Base-by-base conservation (phyloP, 208 protist genomes). In the Leishmania tropica region DNA sequence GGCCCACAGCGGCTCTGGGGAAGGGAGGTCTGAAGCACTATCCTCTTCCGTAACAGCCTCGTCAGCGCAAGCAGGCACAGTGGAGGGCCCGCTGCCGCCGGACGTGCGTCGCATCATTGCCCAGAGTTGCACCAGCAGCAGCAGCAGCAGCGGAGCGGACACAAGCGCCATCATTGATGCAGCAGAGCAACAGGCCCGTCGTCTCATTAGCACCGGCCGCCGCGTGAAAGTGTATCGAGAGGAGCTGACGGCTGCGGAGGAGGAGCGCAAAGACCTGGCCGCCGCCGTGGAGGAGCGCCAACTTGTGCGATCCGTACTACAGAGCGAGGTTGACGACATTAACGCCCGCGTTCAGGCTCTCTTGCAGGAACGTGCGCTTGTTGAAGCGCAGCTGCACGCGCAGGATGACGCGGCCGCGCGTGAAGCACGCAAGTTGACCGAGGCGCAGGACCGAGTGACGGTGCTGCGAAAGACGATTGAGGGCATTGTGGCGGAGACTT, bases 191-290 rank as follows among this genome's bases (percentile, higher is more conserved):
- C 90, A 97, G 65, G 92, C 94, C 1, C 88, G 94, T 5, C 89
- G 92, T 5, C 86, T 97, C 68, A 82, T 97, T 54, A 97, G 94
- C 87, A 95, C 91, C 31, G 90, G 79, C 58, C 91, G 92, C 6
- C 91, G 94, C 35, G 80, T 96, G 31, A 88, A 89, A 73, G 94
- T 97, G 3, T 97, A 97, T 76, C 88, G 92, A 13, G 92, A 93
- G 42, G 94, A 97, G 83, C 83, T 97, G 45, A 83, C 87, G 28
- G 90, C 90, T 35, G 94, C 94, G 11, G 75, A 89, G 48, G 94
- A 92, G 76, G 94, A 97, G 85, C 81, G 81, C 15, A 77, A 71
- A 0, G 94, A 97, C 81, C 67, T 94, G 37, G 45, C 86, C n/a
- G 73, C 81, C n/a, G 65, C 90, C n/a, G 64, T 90, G 21, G 81